Evolutionary conservation across 768 basidiomycete species (phyloP), one percentile per base, ranked within the genome.

Genomic region (Rhodosporidiobolus sp.): DNA sequence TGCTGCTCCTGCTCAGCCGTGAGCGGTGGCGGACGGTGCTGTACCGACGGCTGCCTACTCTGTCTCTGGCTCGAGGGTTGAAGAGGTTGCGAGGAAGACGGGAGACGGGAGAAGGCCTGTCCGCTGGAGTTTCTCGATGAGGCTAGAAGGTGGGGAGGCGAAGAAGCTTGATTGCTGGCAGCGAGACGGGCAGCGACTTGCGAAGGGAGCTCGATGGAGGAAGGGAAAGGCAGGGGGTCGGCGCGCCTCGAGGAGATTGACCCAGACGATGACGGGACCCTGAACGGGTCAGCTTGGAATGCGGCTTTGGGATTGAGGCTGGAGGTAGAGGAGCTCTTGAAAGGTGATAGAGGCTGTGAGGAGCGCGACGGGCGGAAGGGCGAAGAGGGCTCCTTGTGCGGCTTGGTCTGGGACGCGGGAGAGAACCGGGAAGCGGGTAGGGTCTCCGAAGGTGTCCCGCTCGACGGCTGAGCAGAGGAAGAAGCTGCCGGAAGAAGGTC

Each of bases 131-230:
- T 7, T 43, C 8, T 7, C 38, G 38, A 43, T 43, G 38, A 43
- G 6, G 52, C 11, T 50, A 7, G 17, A 9, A 14, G 26, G 20
- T 9, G 30, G n/a, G 28, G 30, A 16, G 54, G 54, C 14, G 54
- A 55, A 14, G 54, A 19, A 19, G n/a, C n/a, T 48, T 30, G 2
- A 30, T 28, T 0, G 26, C 45, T 8, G 19, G 2, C 28, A 46
- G 16, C 43, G 9, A 48, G 45, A 6, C 46, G 34, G 30, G 24
- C 16, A 8, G 58, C 58, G 58, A 59, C 22, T n/a, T 46, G 58
- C 43, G 58, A 28, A 16, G 62, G 67, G 9, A 69, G 54, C 12
- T 63, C 61, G 66, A 64, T 52, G 1, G 53, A 60, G 22, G 70
- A 65, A 1, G 70, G 60, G 20, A 61, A 46, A 4, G 58, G 26